Base-by-base conservation (phyloP, 805 yeast species). In the Komagataella phaffii region DNA sequence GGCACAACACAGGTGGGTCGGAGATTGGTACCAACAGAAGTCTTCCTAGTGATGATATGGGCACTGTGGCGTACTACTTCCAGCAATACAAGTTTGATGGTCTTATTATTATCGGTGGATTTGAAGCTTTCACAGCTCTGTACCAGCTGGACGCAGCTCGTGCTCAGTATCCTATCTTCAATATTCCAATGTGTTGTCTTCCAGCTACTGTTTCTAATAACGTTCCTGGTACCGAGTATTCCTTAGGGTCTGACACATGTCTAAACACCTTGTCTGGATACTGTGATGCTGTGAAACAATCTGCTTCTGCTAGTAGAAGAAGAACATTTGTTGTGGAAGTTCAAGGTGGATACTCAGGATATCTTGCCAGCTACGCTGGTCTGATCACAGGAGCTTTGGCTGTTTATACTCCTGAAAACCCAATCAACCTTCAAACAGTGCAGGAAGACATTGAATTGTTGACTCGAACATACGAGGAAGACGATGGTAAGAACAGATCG, bases 341-440 rank as follows among this genome's bases (percentile, higher is more conserved):
- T 30, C 95, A 85, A 70, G 95, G 95, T 60, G 95, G 95, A 51
- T 80, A 85, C 66, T 81, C 87, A 23, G 95, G 95, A 50, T 85
- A 75, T 63, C 77, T 85, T 58, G 89, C 93, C 18, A 75, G 87
- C 2, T 76, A 73, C 58, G 78, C 83, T 12, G 84, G 83, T 36
- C 67, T 86, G 54, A 80, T 83, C 47, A 76, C 83, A 36, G 91
- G 91, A 57, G 83, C 90, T 2, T 77, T 78, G 53, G 86, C 84
- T 3, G 77, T 87, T 0, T 85, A 85, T 60, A 83, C 83, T 24
- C 95, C 93, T 40, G 95, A 85, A 62, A 79, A 80, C 58, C 79
- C 81, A 51, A 76, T 85, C 46, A 68, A 76, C 48, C 68, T 86
- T 58, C 46, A 44, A 10, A 17, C 19, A 19, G 23, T 44, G n/a